Base-by-base conservation (phyloP, 208 protist species). In the Acanthamoeba culbertsoni region DNA sequence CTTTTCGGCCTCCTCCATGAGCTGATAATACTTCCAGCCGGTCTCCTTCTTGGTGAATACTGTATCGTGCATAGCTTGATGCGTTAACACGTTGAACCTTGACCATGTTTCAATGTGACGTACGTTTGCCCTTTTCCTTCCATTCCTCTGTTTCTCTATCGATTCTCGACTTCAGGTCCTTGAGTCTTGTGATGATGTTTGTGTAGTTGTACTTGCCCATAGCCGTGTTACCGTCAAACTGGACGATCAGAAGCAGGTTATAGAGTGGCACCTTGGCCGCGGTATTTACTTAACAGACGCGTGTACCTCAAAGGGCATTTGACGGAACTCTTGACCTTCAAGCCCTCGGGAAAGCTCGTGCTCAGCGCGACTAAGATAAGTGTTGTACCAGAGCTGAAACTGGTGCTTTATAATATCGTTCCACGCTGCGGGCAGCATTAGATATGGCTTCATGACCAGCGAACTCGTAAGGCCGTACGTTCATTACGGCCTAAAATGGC, bases 1-100 rank as follows among this genome's bases (percentile, higher is more conserved):
- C 35, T 89, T 94, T 20, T 93, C 91, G 42, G 75, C 82, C 35
- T 93, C 91, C 59, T 93, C 91, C 82, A 93, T 93, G 42, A 93
- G 91, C 57, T 88, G 53, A 18, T 93, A 93, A 28, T 93, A 93
- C 63, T 93, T 93, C 91, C 91, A 93, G 2, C 91, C 91, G 10
- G 75, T 93, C 68, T 93, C 91, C 53, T 84, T 88, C 82, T 93
- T 93, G 12, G 91, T 93, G 28, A 51, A 90, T 28, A 63, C 55
- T 86, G 33, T 26, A 28, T 6, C 14, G n/a, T 0, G 23, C 43
- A 6, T 77, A 7, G 55, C 26, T 62, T 1, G 31, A n/a, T n/a
- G 8, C 55, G 6, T 1, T 0, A 0, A 7, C 18, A 77, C 14
- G 6, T 18, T 57, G 28, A 92, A 26, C 7, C 20, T 14, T 12